These are phyloP conservation scores for Phlyctochytrium bullatum DNA, from an alignment of 192 early-diverging fungal species.

Conservation along the genomic window DNA sequence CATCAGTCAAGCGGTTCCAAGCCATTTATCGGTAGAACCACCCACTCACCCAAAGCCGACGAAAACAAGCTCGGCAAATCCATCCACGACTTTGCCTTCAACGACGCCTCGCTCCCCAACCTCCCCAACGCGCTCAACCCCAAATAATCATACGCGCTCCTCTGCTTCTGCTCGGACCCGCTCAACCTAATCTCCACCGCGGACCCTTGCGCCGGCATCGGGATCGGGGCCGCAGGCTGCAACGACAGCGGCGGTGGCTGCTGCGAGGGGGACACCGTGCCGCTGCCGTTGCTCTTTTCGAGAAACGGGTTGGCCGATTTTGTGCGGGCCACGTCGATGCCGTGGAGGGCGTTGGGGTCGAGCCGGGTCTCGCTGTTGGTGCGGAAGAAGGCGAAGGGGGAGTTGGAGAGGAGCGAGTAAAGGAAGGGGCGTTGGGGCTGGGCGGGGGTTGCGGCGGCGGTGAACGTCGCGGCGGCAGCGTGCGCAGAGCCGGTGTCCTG, in stretches of 20 bases:
- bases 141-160: no score
- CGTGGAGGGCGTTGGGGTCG: no score
- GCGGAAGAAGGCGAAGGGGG: conserved; percentile 41
- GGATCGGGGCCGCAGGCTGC: no score
- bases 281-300: neutral
- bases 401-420: conserved; percentile 34
- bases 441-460: neutral
- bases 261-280: no score
- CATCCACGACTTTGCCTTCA: conserved; percentile 19
- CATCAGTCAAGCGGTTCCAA: no score
- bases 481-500: neutral
- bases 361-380: neutral
- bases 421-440: conserved; percentile 28
- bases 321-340: neutral
- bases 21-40: no score
- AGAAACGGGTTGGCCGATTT: neutral
- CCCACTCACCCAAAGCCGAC: neutral
- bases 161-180: no score
- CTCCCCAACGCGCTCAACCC: no score
- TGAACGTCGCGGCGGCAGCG: neutral
- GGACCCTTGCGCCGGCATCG: neutral
- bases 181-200: no score
- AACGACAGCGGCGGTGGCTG: no score
- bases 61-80: conserved; percentile 31
- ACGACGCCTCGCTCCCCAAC: conserved; percentile 8